Base-by-base conservation (phyloP, 1,284 basidiomycete genomes). In the Anthracocystis panici-leucophaei region DNA sequence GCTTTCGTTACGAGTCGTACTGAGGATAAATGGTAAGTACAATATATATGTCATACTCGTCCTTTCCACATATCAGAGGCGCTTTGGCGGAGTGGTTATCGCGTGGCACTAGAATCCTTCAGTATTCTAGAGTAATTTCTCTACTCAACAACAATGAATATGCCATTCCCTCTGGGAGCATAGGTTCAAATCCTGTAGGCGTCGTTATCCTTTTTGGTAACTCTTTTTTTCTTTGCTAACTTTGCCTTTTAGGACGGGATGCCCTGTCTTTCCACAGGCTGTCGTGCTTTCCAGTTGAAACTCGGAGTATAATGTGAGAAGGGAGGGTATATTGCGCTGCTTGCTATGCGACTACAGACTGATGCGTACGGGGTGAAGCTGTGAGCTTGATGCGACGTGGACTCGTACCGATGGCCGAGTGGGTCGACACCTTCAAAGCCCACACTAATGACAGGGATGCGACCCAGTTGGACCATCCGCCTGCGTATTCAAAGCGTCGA, bases 161-260 rank as follows among this genome's bases (percentile, higher is more conserved):
- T 68, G 66, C 66, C 66, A 68, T 68, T 68, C 66, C 66, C 66
- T 68, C 56, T 68, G 66, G 66, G 66, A 68, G 66, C 66, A 68
- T 53, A 68, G 66, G 66, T 69, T 69, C 66, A 69, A 69, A 69
- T 69, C 66, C 66, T 69, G 66, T 69, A 55, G 66, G 66, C 52
- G 66, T 69, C 66, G 66, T 42, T 64, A 48, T 23, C n/a, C n/a
- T 59, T 63, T 59, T 54, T 42, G 7, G 27, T 16, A 31, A 6
- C 27, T n/a, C 35, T 33, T 25, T 29, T 14, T 16, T 7, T 11
- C 40, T 41, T 5, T 10, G 12, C 14, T 11, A 7, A 33, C 33
- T 9, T 33, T 12, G 33, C 2, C 33, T 53, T 66, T 38, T 12
- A 38, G 12, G 35, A 38, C 12, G 14, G 1, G 11, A 16, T 38